Percentiles rank a stretch among this genome's conserved stretches.
Evolutionary conservation across 805 yeast species (phyloP).

Genomic region (Kazachstania bromeliacearum): DNA sequence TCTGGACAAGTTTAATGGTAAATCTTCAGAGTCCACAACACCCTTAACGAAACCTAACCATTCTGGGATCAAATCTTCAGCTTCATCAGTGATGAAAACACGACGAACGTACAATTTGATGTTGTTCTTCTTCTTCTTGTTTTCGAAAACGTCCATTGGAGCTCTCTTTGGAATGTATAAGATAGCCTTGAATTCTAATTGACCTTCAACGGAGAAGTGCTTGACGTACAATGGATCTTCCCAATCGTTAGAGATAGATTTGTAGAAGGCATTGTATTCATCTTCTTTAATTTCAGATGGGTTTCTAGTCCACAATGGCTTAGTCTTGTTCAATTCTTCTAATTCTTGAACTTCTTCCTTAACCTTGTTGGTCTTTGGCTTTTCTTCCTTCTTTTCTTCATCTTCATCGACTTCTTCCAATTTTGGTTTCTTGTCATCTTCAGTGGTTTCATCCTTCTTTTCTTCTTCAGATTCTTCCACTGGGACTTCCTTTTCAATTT

Average conservation of each 20-base stretch:
- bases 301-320: conserved; percentile 99
- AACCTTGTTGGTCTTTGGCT: conserved; percentile 75
- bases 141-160: conserved; percentile 95
- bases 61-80: conserved; percentile 98
- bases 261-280: conserved; percentile 98
- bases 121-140: conserved; percentile 98
- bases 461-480: conserved; percentile 50
- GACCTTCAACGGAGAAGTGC: conserved; percentile 99
- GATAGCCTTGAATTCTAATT: conserved; percentile 97
- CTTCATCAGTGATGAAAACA: conserved; percentile 98
- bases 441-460: conserved; percentile 37
- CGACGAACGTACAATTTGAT: conserved; percentile 98
- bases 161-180: conserved; percentile 98
- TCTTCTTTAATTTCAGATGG: conserved; percentile 96
- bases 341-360: conserved; percentile 91
- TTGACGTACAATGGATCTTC: conserved; percentile 99
- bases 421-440: conserved; percentile 59
- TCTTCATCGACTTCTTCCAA: conserved; percentile 68
- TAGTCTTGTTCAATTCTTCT: conserved; percentile 97
- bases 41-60: conserved; percentile 97
- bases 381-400: conserved; percentile 57
- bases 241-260: conserved; percentile 99
- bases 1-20: conserved; percentile 99
- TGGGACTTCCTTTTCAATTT: conserved; percentile 96
- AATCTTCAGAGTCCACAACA: conserved; percentile 99